A percentile compares a stretch with the other conserved stretches of the same genome.
phyloP scores from a whole-genome alignment of 2,329 filamentous ascomycete genomes.

The Thielaviopsis populi region DNA sequence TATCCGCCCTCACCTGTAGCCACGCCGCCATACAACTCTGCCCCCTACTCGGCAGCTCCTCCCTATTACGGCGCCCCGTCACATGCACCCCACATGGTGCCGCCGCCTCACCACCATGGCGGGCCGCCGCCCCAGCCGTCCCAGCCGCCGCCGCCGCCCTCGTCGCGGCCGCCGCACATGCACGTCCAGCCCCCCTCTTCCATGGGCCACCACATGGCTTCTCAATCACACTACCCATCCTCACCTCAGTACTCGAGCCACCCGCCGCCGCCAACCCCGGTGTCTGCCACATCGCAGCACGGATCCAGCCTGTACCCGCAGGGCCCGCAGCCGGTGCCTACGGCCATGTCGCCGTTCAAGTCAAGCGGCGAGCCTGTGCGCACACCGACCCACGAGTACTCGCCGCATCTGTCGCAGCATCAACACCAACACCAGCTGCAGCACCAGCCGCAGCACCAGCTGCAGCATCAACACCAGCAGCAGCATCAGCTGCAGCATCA shows the following conservation, averaged over 20 bases:
- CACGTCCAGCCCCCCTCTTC: conserved; percentile 23
- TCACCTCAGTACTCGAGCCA: conserved; percentile 19
- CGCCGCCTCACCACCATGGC: conserved; percentile 19
- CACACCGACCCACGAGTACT: conserved; percentile 25
- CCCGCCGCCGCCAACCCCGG: conserved; percentile 22
- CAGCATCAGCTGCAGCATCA: not conserved
- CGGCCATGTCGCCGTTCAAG: conserved; percentile 17
- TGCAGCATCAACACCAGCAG: not conserved
- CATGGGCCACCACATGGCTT: conserved; percentile 22
- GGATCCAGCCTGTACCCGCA: conserved; percentile 16
- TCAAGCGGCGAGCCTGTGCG: conserved; percentile 10
- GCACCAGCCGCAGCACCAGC: not conserved
- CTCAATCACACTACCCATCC: conserved; percentile 23
- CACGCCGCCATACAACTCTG: conserved; percentile 33
- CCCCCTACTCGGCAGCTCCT: conserved; percentile 28
- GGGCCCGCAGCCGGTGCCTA: not conserved
- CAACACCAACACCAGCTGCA: conserved; percentile 18
- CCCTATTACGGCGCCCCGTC: conserved; percentile 20
- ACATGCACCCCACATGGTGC: conserved; percentile 20
- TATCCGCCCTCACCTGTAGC: conserved; percentile 35
- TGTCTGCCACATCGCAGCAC: conserved; percentile 19
- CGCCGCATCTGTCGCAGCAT: conserved; percentile 26
- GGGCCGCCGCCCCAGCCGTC: not conserved
- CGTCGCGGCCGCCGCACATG: conserved; percentile 15
- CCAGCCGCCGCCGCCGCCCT: conserved; percentile 11